A percentile compares a stretch with the other conserved stretches of the same genome.
Conservation (phyloP, 2,329 filamentous ascomycete species). For the Graphilbum ipis-grandicollis region DNA sequence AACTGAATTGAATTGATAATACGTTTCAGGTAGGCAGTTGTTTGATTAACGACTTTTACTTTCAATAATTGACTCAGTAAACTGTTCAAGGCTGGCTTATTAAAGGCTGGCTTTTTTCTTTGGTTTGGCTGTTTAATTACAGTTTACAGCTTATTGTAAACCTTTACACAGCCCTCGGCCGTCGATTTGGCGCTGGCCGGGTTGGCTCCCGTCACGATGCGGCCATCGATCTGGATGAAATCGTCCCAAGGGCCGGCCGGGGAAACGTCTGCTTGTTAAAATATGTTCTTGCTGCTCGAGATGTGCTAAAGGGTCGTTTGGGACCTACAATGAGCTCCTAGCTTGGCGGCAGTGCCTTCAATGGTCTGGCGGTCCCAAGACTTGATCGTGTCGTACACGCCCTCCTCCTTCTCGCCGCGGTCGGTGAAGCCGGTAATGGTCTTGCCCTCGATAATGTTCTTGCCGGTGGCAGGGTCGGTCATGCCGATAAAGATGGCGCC, state of each 20-base stretch:
- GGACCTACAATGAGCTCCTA: constrained; percentile 16
- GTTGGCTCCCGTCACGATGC: constrained; percentile 23
- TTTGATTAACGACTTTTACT: too few relatives aligned
- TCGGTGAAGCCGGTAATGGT: constrained; percentile 22
- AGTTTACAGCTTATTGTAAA: constrained; percentile 18
- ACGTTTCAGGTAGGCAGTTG: too few relatives aligned
- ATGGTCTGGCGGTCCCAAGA: constrained; percentile 16
- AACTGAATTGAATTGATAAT: too few relatives aligned
- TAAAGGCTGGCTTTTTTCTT: too few relatives aligned
- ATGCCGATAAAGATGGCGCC: constrained; percentile 20
- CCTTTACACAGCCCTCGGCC: constrained; percentile 19
- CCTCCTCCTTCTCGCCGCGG: constrained; percentile 18
- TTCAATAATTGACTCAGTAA: too few relatives aligned
- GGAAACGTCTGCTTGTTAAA: constrained; percentile 7
- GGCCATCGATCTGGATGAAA: constrained; percentile 17
- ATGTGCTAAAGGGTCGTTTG: neutral
- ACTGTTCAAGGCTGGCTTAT: too few relatives aligned
- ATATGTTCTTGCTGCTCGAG: neutral
- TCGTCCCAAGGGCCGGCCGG: constrained; percentile 13
- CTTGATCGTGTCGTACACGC: constrained; percentile 15
- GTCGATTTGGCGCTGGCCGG: constrained; percentile 21
- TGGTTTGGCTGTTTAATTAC: neutral
- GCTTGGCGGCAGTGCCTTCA: constrained; percentile 15
- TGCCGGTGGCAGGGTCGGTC: constrained; percentile 14
- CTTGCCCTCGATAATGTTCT: constrained; percentile 20